Evolutionary conservation across 352 stramenopile genomes (phyloP).

Genomic region (Phytopythium delawarense): DNA sequence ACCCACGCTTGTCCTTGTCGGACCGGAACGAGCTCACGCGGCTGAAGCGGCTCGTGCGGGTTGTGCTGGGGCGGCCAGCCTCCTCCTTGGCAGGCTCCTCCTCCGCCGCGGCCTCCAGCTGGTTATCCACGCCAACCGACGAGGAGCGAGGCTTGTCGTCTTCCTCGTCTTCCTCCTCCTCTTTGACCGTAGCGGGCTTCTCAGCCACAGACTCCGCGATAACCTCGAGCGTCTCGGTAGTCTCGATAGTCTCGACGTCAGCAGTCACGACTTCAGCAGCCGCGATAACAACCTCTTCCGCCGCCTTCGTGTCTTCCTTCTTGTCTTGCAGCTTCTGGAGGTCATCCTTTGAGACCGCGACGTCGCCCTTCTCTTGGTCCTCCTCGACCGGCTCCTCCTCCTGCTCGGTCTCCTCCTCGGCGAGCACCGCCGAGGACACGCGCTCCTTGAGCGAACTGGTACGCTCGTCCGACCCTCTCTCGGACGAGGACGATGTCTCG

Average conservation of each 20-base stretch:
- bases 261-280: not conserved
- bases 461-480: slow-evolving; percentile 30
- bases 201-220: not conserved
- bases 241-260: not conserved
- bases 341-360: not conserved
- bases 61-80: not conserved
- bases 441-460: slow-evolving; percentile 27
- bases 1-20: not conserved
- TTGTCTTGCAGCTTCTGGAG: not conserved
- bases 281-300: not conserved
- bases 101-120: not conserved
- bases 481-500: slow-evolving; percentile 13
- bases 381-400: slow-evolving; percentile 1
- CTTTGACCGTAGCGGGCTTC: not conserved
- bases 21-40: not conserved
- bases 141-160: not conserved
- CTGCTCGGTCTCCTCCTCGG: slow-evolving; percentile 9
- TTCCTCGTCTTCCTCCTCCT: not conserved
- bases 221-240: not conserved
- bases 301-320: not conserved
- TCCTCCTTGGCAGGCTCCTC: slow-evolving; percentile 2
- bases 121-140: slow-evolving; percentile 2
- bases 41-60: not conserved
- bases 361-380: not conserved
- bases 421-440: slow-evolving; percentile 7